Conservation (phyloP, 768 basidiomycete species). For the Tulasnella sp. region DNA sequence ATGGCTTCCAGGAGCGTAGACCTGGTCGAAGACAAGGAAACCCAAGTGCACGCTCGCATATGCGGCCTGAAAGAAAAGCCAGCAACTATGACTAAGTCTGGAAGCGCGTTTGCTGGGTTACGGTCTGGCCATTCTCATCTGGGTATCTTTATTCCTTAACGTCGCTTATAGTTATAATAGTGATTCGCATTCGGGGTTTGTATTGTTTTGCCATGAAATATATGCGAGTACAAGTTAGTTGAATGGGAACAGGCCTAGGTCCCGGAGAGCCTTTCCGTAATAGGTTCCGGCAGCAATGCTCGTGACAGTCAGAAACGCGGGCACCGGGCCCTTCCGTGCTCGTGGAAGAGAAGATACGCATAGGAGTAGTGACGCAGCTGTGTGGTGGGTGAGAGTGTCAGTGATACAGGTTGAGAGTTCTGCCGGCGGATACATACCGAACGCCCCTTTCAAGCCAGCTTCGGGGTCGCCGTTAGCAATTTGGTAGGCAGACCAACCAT, state of each 20-base stretch:
- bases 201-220: too few relatives aligned
- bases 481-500: constrained; percentile 64
- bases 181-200: too few relatives aligned
- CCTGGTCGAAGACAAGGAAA: too few relatives aligned
- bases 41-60: too few relatives aligned
- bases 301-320: constrained; percentile 46
- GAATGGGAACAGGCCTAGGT: constrained; percentile 13
- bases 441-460: constrained; percentile 58
- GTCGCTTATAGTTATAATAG: too few relatives aligned
- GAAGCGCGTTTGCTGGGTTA: too few relatives aligned
- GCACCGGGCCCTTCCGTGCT: constrained; percentile 60
- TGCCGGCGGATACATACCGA: constrained; percentile 35
- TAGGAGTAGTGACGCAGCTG: constrained; percentile 60
- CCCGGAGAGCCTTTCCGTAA: constrained; percentile 31
- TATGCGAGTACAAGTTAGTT: too few relatives aligned
- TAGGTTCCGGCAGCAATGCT: constrained; percentile 50
- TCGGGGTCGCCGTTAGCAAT: constrained; percentile 61
- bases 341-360: constrained; percentile 65
- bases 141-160: too few relatives aligned
- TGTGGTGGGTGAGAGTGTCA: background rate
- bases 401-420: background rate
- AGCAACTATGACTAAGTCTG: too few relatives aligned
- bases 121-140: too few relatives aligned
- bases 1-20: too few relatives aligned
- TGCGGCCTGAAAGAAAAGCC: too few relatives aligned